Evolutionary conservation across 2,329 filamentous ascomycete genomes (phyloP), one percentile per base, ranked within the genome.

Genomic region (Monilinia polystroma): DNA sequence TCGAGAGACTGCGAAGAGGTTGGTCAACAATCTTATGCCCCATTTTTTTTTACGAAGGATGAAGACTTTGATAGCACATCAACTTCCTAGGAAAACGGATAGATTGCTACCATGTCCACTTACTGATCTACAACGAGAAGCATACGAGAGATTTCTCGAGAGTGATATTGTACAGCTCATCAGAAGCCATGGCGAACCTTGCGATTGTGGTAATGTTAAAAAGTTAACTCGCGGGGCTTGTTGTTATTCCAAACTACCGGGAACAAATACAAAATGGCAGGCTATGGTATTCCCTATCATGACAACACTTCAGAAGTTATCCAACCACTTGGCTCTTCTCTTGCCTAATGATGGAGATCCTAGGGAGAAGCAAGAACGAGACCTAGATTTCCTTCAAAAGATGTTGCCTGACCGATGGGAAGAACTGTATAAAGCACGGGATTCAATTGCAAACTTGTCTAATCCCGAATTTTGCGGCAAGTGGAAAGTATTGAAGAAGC

Each of bases 381-480:
- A 96, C 70, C 80, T 95, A 8, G 84, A 87, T 52, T 88, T 87
- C 70, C 84, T 99, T 2, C 83, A 91, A 74, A 84, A 86, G 1
- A 92, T 91, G 64, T 81, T 93, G 20, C 94, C 95, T 0, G 82
- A 90, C 47, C 81, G 82, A 2, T 97, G 92, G 91, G 81, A 87
- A 73, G 80, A 87, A 26, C 81, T 97, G 0, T 95, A 93, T 75
- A 81, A 82, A 14, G 86, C 89, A 26, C 85, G 92, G 54, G 92
- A 97, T 72, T 91, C 87, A 11, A 89, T 98, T 67, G 79, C 91
- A 62, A 90, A 90, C 72, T 89, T 93, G 62, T 89, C 93, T 1
- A 93, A 97, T 72, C 90, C 92, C 0, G 90, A 96, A 67, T 97
- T 93, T 71, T 99, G 95, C 75, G 95, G 95, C 4, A 99, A 99